These are phyloP conservation scores for Mallotus repandus DNA, from an alignment of 441 rosid genomes.

Conservation along the genomic window DNA sequence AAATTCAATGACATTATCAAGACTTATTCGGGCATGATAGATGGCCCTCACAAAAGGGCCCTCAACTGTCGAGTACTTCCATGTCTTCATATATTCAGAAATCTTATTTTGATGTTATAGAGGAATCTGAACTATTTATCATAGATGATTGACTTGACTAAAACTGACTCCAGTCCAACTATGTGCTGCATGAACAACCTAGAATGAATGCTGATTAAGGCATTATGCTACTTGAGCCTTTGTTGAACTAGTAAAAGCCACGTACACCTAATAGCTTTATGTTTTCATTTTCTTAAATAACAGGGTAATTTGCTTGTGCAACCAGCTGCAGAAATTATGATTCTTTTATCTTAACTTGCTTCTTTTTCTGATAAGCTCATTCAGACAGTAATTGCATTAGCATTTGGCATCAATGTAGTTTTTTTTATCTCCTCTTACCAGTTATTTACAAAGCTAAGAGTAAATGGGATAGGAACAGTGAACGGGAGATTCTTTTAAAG, in stretches of 20 bases:
- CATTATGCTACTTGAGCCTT: not conserved
- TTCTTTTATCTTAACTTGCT: not conserved
- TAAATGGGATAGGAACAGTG: conserved; percentile 60
- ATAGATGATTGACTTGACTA: not conserved
- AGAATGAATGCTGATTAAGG: no score
- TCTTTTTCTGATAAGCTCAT: not conserved
- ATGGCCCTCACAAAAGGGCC: no score
- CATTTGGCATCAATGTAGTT: conserved; percentile 9
- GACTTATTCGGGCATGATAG: not conserved
- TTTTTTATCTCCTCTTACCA: conserved; percentile 28
- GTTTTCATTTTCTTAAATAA: not conserved
- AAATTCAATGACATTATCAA: not conserved
- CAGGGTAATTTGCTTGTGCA: not conserved
- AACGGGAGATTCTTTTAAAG: conserved; percentile 46
- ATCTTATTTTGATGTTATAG: not conserved
- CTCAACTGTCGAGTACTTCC: not conserved
- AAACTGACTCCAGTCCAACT: not conserved
- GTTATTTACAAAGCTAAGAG: conserved; percentile 46
- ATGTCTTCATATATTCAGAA: not conserved
- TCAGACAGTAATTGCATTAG: not conserved
- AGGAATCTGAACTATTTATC: not conserved
- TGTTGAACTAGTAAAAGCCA: not conserved
- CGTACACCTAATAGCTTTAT: no score
- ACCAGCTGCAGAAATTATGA: conserved; percentile 4
- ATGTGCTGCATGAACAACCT: not conserved